A percentile compares a stretch with the other conserved stretches of the same genome.
Conservation (phyloP, 2,329 filamentous ascomycete species). For the Bipolaris victoriae region DNA sequence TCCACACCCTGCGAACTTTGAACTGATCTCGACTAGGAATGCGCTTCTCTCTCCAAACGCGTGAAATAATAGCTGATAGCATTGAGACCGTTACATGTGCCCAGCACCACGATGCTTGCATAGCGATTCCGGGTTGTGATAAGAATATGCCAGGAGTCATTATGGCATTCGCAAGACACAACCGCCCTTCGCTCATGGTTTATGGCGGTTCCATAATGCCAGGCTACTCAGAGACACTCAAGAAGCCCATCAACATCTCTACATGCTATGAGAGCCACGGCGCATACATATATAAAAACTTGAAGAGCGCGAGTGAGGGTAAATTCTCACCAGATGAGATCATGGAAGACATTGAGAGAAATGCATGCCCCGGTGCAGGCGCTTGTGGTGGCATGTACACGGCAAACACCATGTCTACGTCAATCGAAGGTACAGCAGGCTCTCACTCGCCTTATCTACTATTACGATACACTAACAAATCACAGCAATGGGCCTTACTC, state of each 20-base stretch:
- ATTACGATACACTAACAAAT: conserved; percentile 5
- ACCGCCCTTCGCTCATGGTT: conserved; percentile 92
- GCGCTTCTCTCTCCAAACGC: conserved; percentile 88
- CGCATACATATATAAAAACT: conserved; percentile 76
- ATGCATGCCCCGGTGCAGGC: conserved; percentile 78
- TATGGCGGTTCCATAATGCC: conserved; percentile 92
- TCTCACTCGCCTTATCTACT: not conserved
- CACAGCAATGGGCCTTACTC: conserved; percentile 75
- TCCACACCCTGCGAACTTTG: not conserved
- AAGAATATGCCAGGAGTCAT: conserved; percentile 97
- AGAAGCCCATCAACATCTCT: conserved; percentile 82
- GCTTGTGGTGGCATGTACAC: conserved; percentile 95
- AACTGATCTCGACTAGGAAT: conserved; percentile 67
- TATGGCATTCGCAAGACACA: conserved; percentile 90
- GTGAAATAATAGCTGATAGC: conserved; percentile 92
- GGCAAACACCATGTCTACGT: conserved; percentile 91
- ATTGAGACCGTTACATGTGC: conserved; percentile 93
- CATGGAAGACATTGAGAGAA: conserved; percentile 78
- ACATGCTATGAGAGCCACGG: conserved; percentile 89
- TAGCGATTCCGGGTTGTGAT: conserved; percentile 91
- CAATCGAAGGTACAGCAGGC: conserved; percentile 66
- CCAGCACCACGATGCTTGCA: conserved; percentile 91
- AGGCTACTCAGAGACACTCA: conserved; percentile 78
- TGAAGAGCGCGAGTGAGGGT: conserved; percentile 72
- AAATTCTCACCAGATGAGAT: conserved; percentile 77